phyloP scores from a whole-genome alignment of 371 early-diverging fungal genomes.

The Mortierella sp. region DNA sequence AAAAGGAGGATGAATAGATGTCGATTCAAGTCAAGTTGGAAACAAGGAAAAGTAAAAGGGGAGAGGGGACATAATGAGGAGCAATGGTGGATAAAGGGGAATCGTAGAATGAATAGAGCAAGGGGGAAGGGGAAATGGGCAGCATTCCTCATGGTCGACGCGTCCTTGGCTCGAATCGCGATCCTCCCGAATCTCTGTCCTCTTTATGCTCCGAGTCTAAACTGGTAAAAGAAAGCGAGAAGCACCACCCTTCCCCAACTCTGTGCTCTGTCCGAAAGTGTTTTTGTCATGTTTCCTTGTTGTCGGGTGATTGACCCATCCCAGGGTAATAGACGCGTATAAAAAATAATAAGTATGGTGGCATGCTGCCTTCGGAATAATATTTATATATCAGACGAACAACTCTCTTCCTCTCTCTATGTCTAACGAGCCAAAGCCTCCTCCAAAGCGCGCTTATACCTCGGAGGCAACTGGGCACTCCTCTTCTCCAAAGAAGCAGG shows the following conservation, averaged over 20 bases:
- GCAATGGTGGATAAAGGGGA: neutral
- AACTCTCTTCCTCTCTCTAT: no score
- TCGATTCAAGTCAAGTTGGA: neutral
- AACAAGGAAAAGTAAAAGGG: neutral
- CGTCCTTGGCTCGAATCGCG: no score
- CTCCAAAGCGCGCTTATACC: conserved; percentile 9
- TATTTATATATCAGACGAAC: neutral
- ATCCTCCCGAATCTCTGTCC: no score
- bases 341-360: neutral
- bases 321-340: no score
- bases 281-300: no score
- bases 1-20: neutral
- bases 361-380: neutral
- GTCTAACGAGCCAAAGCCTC: neutral
- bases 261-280: no score
- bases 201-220: no score
- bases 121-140: neutral
- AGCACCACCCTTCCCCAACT: no score
- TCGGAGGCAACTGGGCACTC: conserved; percentile 12
- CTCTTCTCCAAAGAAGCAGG: conserved; percentile 18
- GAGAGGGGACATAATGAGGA: no score
- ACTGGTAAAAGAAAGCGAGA: no score
- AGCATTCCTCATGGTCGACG: no score
- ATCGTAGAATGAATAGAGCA: neutral
- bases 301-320: no score